Evolutionary conservation across 768 basidiomycete genomes (phyloP).

Genomic region (Mycena vulgaris): DNA sequence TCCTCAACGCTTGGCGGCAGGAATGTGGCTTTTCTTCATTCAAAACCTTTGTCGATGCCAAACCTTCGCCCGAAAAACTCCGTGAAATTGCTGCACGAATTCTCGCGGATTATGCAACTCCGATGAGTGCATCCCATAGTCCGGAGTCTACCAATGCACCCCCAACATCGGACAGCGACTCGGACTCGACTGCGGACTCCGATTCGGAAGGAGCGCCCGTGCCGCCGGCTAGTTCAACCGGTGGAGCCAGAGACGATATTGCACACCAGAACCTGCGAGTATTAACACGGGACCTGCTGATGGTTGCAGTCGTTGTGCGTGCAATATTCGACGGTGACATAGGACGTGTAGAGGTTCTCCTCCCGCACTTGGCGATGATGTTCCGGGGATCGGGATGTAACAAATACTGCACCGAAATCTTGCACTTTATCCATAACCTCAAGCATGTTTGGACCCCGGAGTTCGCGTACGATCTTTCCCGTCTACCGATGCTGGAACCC

Average conservation of each 20-base stretch:
- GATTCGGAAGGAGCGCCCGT: not conserved
- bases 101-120: conserved; percentile 29
- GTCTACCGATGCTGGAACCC: no score
- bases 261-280: conserved; percentile 26
- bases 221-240: not conserved
- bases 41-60: conserved; percentile 26
- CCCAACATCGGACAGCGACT: no score
- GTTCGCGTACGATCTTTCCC: conserved; percentile 38
- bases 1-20: conserved; percentile 39
- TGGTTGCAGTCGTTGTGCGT: conserved; percentile 21
- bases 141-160: not conserved
- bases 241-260: conserved; percentile 16
- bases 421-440: conserved; percentile 19
- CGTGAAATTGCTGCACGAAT: conserved; percentile 30
- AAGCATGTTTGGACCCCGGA: conserved; percentile 51
- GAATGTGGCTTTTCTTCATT: conserved; percentile 32
- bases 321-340: conserved; percentile 33
- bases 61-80: conserved; percentile 39
- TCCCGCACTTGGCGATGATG: conserved; percentile 21
- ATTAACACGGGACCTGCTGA: conserved; percentile 34
- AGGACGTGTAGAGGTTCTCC: conserved; percentile 1
- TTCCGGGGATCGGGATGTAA: conserved; percentile 8
- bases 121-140: not conserved
- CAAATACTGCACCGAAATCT: conserved; percentile 16
- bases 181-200: not conserved